These are phyloP conservation scores for Gamsiella multidivaricata DNA, from an alignment of 192 early-diverging fungal species.

Conservation along the genomic window DNA sequence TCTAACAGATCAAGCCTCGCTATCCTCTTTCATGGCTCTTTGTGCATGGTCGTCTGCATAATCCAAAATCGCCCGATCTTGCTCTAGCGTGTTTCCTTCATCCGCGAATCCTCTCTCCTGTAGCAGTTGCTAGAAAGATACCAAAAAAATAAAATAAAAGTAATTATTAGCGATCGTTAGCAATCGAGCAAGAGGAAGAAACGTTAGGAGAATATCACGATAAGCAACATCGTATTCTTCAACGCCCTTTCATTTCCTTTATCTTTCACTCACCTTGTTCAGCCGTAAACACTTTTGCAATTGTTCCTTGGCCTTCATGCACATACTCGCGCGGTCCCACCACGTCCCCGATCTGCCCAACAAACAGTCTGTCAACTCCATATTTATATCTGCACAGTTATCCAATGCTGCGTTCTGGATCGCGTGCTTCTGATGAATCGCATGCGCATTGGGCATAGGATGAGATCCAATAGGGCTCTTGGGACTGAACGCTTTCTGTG, in stretches of 20 bases:
- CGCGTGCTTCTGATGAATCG: slow-evolving; percentile 28
- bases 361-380: slow-evolving; percentile 43
- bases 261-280: slow-evolving; percentile 29
- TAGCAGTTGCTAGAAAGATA: slow-evolving; percentile 22
- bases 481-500: background rate
- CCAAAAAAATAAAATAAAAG: background rate
- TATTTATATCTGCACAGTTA: slow-evolving; percentile 49
- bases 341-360: slow-evolving; percentile 33
- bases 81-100: slow-evolving; percentile 41
- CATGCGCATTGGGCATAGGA: slow-evolving; percentile 10
- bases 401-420: slow-evolving; percentile 33
- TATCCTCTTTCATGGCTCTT: slow-evolving; percentile 32
- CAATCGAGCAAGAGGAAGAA: background rate
- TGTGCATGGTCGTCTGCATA: slow-evolving; percentile 35
- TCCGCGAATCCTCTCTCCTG: slow-evolving; percentile 32
- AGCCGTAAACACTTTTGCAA: slow-evolving; percentile 33
- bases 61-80: slow-evolving; percentile 34
- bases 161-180: background rate
- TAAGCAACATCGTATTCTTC: too few relatives aligned
- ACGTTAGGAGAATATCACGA: too few relatives aligned
- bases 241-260: too few relatives aligned
- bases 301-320: slow-evolving; percentile 37
- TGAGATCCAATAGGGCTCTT: slow-evolving; percentile 11
- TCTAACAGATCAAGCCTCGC: background rate
- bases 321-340: slow-evolving; percentile 50